Evolutionary conservation across 2,329 filamentous ascomycete genomes (phyloP).

Genomic region (Colletotrichum liaoningense): DNA sequence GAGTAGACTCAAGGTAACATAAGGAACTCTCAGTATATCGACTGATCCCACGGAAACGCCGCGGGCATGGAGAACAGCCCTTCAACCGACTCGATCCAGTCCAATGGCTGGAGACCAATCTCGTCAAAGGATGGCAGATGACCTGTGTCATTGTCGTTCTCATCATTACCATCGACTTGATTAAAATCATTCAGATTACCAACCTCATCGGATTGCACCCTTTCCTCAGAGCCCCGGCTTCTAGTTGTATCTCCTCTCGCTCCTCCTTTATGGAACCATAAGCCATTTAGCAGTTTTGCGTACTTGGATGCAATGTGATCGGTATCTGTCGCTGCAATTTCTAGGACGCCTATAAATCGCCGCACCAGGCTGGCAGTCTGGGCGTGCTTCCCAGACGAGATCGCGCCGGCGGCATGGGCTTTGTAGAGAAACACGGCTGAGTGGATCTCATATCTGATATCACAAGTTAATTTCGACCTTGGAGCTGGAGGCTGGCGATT

Average conservation of each 20-base stretch:
- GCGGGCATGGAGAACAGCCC: conserved; percentile 8
- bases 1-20: neutral
- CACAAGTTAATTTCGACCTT: no score
- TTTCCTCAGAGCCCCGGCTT: neutral
- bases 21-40: neutral
- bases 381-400: conserved; percentile 4
- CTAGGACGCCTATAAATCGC: neutral
- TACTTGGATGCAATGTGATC: conserved; percentile 15
- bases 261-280: conserved; percentile 5
- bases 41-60: conserved; percentile 3
- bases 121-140: conserved; percentile 2
- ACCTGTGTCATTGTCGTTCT: neutral
- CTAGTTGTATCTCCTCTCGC: neutral
- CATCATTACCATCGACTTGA: neutral
- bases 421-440: conserved; percentile 75
- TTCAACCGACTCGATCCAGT: conserved; percentile 13
- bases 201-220: neutral
- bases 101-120: neutral
- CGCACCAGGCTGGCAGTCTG: conserved; percentile 1
- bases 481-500: no score
- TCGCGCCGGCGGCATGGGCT: conserved; percentile 3
- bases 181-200: neutral
- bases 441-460: conserved; percentile 56
- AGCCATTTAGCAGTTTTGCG: neutral
- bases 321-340: neutral